Evolutionary conservation across 768 basidiomycete species (phyloP).

Genomic region (Termitomyces sp.): DNA sequence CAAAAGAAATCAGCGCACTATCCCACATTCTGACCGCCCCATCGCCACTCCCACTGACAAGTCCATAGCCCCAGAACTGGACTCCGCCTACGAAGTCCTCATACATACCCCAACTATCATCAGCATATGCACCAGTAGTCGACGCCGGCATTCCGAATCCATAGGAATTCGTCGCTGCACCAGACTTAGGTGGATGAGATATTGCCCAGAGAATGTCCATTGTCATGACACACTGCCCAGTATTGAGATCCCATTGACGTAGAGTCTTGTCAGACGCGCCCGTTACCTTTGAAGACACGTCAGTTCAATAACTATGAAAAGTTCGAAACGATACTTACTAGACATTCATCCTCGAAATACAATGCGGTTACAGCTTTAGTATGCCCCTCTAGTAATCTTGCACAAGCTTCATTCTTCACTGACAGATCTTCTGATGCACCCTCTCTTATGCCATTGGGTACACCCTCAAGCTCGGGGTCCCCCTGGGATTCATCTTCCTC

Average conservation of each 20-base stretch:
- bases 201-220: constrained; percentile 99
- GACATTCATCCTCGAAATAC: constrained; percentile 91
- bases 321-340: constrained; percentile 46
- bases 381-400: constrained; percentile 82
- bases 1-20: constrained; percentile 52
- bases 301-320: constrained; percentile 3
- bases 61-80: constrained; percentile 97
- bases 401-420: constrained; percentile 53
- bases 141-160: constrained; percentile 40
- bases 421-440: constrained; percentile 27
- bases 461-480: constrained; percentile 32
- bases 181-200: constrained; percentile 67
- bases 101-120: constrained; percentile 92
- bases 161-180: constrained; percentile 37
- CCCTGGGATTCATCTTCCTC: constrained; percentile 59
- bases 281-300: constrained; percentile 61
- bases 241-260: constrained; percentile 95
- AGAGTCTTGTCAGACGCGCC: constrained; percentile 98
- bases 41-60: constrained; percentile 96
- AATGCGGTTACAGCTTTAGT: constrained; percentile 88
- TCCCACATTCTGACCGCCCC: constrained; percentile 99
- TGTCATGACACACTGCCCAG: constrained; percentile 97
- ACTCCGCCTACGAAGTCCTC: constrained; percentile 97
- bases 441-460: constrained; percentile 34
- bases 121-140: constrained; percentile 61